These are phyloP conservation scores for Strobilomyces echinocephalus DNA, from an alignment of 768 basidiomycete genomes.

Conservation along the genomic window DNA sequence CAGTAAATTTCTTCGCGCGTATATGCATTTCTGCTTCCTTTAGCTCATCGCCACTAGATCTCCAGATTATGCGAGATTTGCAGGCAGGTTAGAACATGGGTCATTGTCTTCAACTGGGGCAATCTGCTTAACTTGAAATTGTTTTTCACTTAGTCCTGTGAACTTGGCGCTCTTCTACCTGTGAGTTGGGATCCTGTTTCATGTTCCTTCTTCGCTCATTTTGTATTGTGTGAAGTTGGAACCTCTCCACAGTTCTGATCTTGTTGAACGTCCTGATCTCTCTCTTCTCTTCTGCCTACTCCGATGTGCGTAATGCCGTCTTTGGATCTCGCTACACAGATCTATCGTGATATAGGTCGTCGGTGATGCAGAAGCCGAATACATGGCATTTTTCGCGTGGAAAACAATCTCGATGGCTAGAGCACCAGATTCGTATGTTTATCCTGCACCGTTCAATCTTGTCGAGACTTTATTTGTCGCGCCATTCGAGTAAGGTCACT, in stretches of 20 bases:
- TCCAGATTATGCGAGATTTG: slow-evolving; percentile 61
- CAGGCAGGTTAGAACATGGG: slow-evolving; percentile 36
- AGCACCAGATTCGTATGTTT: slow-evolving; percentile 76
- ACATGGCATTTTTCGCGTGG: slow-evolving; percentile 82
- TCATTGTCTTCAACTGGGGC: not conserved
- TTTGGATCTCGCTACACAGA: not conserved
- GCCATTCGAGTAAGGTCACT: slow-evolving; percentile 71
- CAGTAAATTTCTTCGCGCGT: slow-evolving; percentile 42
- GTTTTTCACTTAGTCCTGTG: slow-evolving; percentile 35
- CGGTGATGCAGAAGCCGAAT: slow-evolving; percentile 84
- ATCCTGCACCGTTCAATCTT: slow-evolving; percentile 91
- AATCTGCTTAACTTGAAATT: not conserved
- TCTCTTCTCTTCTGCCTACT: slow-evolving; percentile 90
- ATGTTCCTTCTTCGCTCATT: not conserved
- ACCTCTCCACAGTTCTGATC: slow-evolving; percentile 74
- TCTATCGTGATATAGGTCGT: slow-evolving; percentile 49
- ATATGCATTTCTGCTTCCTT: not conserved
- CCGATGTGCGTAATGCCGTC: slow-evolving; percentile 54
- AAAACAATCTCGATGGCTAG: slow-evolving; percentile 84
- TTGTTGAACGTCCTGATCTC: slow-evolving; percentile 93
- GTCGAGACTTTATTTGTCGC: slow-evolving; percentile 75
- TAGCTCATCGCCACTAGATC: slow-evolving; percentile 36
- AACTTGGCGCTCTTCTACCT: slow-evolving; percentile 76
- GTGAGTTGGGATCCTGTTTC: slow-evolving; percentile 38
- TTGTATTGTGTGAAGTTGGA: slow-evolving; percentile 53